Base-by-base conservation (phyloP, 2,329 filamentous ascomycete genomes). In the Phaeophleospora eucalypticola region DNA sequence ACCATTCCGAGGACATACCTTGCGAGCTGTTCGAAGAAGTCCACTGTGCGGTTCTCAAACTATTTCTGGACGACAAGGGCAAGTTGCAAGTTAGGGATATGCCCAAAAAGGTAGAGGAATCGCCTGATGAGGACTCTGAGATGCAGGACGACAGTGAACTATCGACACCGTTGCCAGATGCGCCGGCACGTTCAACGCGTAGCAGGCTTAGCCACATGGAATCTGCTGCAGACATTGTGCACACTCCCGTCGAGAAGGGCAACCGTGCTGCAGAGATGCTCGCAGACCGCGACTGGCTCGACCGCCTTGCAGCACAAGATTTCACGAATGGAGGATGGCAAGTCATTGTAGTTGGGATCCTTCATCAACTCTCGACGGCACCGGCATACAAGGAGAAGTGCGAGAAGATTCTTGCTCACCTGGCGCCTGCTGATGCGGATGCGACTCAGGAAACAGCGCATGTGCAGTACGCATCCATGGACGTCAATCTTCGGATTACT, bases 311-410 rank as follows among this genome's bases (percentile, higher is more conserved):
- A 54, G 86, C 86, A 60, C 85, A 91, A 37, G 84, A 95, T 56
- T 95, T 97, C 64, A 77, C 81, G 53, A 80, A 91, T 36, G 93
- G 91, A 46, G 89, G 89, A 16, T 98, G 93, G 93, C 82, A 96
- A 67, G 69, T 89, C 51, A 91, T 96, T 53, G 78, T 97, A 62
- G 83, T 95, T 36, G 93, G 90, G 4, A 73, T 97, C 14, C 69
- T 98, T 14, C 78, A 95, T 65, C 89, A 94, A 58, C 72, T 97
- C 3, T 93, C 89, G 2, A 84, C 86, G 62, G 82, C 83, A 40
- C 82, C 86, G 38, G 77, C 83, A 8, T 78, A 84, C 46, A 80
- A 86, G 51, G 74, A 79, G n/a, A 66, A 71, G 17, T 96, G 89
- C 64, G 88, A 95, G 56, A 81, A 86, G 51, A 78, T 97, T 15